Base-by-base conservation (phyloP, 768 basidiomycete species). In the Hygrophorus pudorinus region DNA sequence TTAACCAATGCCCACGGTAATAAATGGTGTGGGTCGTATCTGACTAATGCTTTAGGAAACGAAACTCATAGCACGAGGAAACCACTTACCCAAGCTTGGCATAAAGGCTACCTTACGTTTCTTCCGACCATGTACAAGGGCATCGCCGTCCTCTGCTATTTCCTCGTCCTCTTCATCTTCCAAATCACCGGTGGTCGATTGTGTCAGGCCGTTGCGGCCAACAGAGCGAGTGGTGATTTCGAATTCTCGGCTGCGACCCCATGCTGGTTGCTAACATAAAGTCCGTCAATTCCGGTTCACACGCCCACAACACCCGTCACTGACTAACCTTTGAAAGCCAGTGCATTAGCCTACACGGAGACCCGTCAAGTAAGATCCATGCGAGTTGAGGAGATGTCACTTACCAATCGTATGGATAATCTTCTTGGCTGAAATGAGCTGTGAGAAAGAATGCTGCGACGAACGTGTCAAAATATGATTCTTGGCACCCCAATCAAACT, bases 11-110 rank as follows among this genome's bases (percentile, higher is more conserved):
- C 41, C 87, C 87, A 56, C 77, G 78, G 69, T 90, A 90, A 68
- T 85, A 90, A 45, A 90, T 87, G 12, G 85, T 90, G 59, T 90
- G 87, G 5, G 83, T 87, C 0, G 85, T 87, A 56, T 89, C 87
- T 88, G 18, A 27, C n/a, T 27, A 37, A 21, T 27, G 30, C 13
- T 6, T 43, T 30, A 45, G 35, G 39, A 48, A 34, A 48, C 45
- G 45, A 50, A 27, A 38, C 48, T 31, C 10, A 37, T 11, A 16
- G 14, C 13, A 38, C n/a, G 41, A 24, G 24, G 29, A 3, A 24
- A 37, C n/a, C 18, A 61, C 72, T 50, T 59, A 85, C 85, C 85
- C 44, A 85, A 62, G 61, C 82, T 85, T n/a, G 87, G 87, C 71
- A 88, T 77, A 59, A 90, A 88, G 43, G 84, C 77, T 32, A 90